Evolutionary conservation across 148 eudicot species (phyloP), one percentile per base, ranked within the genome.

Genomic region (Chenopodium album): DNA sequence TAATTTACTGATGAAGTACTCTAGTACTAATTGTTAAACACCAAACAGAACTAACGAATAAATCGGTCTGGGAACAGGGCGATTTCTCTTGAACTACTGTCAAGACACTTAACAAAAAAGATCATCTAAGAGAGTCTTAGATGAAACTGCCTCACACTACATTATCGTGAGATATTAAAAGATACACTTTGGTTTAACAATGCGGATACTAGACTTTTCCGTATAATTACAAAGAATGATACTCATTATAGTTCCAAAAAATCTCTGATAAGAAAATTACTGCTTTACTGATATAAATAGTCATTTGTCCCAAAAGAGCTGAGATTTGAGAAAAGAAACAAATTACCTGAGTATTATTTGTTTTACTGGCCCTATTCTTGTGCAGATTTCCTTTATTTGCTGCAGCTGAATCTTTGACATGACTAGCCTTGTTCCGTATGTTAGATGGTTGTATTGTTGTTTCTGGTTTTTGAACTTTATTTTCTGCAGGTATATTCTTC

Each of bases 341-440:
- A 9, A 23, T 56, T 88, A 93, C 98, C 81, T 86, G 89, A 84
- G 84, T 83, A 75, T 88, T 86, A 73, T 84, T 86, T 32, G 83
- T 79, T 73, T 79, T 80, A 73, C 71, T 84, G 69, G 88, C 77
- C 80, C 76, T 76, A 77, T 78, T 78, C 81, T 83, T 80, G 37
- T 59, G 72, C 44, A 86, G 82, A 77, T 60, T 48, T 77, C 85
- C 90, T 63, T 80, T 73, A 62, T 79, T 64, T 11, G 59, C 73
- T 50, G 76, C 34, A 66, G 79, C 60, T 32, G 82, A 69, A 67
- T 84, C 90, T 85, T 81, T 87, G 63, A 65, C 83, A 82, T 88
- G 84, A 77, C 84, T 79, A 77, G 78, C 72, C 80, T 73, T 83
- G 80, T 59, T 83, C 44, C 63, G 46, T 28, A 19, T 50, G 70